These are phyloP conservation scores for Neospora caninum DNA, from an alignment of 169 alveolate genomes.

Conservation along the genomic window DNA sequence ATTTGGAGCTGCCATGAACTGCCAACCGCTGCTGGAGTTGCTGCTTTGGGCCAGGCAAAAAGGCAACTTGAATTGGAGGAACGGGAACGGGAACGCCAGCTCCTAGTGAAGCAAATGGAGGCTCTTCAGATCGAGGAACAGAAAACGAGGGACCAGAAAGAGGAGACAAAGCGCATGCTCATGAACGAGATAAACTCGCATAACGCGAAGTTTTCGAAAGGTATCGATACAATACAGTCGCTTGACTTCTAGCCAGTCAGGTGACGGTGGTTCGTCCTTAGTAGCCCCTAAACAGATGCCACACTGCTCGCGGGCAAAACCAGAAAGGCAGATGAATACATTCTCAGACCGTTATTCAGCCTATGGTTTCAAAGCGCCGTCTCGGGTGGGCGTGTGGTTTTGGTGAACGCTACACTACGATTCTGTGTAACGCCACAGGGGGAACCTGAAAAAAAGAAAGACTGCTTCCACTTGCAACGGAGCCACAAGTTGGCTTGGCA, in stretches of 20 bases:
- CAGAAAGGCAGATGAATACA: not conserved
- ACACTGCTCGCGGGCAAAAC: not conserved
- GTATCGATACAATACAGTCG: not conserved
- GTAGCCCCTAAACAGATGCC: not conserved
- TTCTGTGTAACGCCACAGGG: no score
- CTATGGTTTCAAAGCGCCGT: not conserved
- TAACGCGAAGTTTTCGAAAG: slow-evolving; percentile 70
- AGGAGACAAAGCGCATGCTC: slow-evolving; percentile 68
- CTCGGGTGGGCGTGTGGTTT: no score
- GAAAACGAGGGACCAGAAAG: slow-evolving; percentile 67
- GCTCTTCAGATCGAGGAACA: slow-evolving; percentile 79
- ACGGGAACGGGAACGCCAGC: slow-evolving; percentile 78
- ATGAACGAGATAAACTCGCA: slow-evolving; percentile 80
- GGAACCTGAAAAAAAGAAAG: no score
- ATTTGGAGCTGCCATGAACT: no score
- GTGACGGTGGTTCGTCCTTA: not conserved
- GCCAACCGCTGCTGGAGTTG: no score
- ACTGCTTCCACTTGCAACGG: no score
- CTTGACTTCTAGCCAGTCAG: not conserved
- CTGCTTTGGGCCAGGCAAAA: slow-evolving; percentile 2
- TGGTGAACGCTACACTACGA: no score
- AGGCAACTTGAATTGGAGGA: slow-evolving; percentile 70
- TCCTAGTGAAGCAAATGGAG: slow-evolving; percentile 78
- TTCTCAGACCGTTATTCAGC: not conserved
- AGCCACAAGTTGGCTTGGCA: no score